Percentiles rank a stretch among this genome's conserved stretches.
These are phyloP conservation scores for Blastobotrys peoriensis DNA, from an alignment of 805 yeast genomes.

Conservation along the genomic window DNA sequence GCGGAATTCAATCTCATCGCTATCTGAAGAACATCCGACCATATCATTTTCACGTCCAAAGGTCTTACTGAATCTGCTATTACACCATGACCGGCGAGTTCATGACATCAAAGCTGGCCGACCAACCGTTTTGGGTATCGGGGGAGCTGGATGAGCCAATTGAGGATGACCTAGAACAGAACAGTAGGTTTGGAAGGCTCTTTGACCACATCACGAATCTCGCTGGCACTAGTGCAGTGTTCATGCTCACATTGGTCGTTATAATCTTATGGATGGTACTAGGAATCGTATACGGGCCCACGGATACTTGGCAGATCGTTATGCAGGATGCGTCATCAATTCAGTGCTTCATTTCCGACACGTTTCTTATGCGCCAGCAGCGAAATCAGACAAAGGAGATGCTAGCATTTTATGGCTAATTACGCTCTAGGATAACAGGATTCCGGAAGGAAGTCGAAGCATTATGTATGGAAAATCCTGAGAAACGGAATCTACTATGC, in stretches of 20 bases:
- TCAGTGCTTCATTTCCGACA: background rate
- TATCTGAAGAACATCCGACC: too few relatives aligned
- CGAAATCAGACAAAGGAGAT: background rate
- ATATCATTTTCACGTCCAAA: too few relatives aligned
- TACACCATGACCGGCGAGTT: too few relatives aligned
- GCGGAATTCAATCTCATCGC: too few relatives aligned
- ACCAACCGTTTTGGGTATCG: too few relatives aligned
- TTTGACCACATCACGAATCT: background rate
- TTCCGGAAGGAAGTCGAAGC: background rate
- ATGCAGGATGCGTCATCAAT: background rate
- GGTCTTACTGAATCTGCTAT: too few relatives aligned
- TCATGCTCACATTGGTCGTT: background rate
- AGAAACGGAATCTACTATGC: too few relatives aligned
- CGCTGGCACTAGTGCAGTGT: background rate
- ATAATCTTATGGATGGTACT: background rate
- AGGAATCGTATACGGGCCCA: background rate
- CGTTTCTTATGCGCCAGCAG: background rate
- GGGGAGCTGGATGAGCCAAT: too few relatives aligned
- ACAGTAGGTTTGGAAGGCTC: background rate
- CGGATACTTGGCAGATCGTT: background rate
- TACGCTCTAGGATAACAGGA: background rate
- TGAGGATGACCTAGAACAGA: too few relatives aligned
- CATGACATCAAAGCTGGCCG: too few relatives aligned
- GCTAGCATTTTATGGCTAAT: background rate
- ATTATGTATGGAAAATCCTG: too few relatives aligned